Evolutionary conservation across 2,329 filamentous ascomycete species (phyloP), one percentile per base, ranked within the genome.

Genomic region (Gremmenia infestans): DNA sequence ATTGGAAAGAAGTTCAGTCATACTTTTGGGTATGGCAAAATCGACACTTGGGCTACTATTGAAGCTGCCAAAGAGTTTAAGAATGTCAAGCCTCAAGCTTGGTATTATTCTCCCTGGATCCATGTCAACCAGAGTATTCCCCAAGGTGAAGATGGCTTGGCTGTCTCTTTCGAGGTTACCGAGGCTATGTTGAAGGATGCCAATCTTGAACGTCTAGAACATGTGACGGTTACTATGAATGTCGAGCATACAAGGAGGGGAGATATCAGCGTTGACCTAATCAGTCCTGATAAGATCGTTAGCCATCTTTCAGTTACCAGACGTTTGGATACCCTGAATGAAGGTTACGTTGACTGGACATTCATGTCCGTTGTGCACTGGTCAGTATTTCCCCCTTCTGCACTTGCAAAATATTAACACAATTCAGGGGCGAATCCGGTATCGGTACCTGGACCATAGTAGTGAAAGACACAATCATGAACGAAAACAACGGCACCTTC

Each of bases 321-420:
- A 61, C 80, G 80, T 57, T 72, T 82, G 22, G 94, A 99, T 71
- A 76, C 80, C 1, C 81, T 80, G 37, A 70, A 74, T 0, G 72
- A 74, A 22, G 94, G 94, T 8, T 99, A 97, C 70, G 76, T 86
- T 39, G 91, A 97, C 73, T 99, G 94, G 94, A 97, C 93, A 0
- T 99, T 99, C 67, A 99, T 99, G 94, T 95, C 87, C 59, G 94
- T 99, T 39, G 92, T 87, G 61, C 94, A 99, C 71, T 99, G 92
- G 89, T 91, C 79, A 73, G 86, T 73, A 19, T 32, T 43, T 15
- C 5, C 48, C 23, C 52, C 25, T 25, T 40, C 8, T 5, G 7
- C 19, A 12, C 19, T 40, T 42, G n/a, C 28, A 43, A n/a, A 37
- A 48, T 36, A 69, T 71, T 77, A 69, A 77, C 64, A 52, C 53